A percentile compares a stretch with the other conserved stretches of the same genome.
phyloP scores from a whole-genome alignment of 2,329 filamentous ascomycete genomes.

The Apiospora sp. region DNA sequence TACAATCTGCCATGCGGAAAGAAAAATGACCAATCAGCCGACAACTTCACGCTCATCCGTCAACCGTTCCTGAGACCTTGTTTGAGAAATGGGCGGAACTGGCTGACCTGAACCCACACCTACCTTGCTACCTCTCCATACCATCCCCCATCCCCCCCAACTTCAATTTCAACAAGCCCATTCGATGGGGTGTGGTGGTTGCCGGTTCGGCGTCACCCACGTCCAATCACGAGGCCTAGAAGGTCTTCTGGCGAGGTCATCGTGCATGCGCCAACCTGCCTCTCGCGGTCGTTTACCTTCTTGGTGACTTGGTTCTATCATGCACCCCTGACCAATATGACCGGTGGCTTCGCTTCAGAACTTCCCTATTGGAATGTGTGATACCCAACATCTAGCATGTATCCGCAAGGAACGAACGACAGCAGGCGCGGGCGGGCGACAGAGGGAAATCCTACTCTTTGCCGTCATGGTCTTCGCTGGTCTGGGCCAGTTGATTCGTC shows the following conservation, averaged over 20 bases:
- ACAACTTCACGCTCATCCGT: not conserved
- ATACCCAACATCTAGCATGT: not conserved
- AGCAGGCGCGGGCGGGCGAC: too few relatives aligned
- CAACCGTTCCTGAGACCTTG: not conserved
- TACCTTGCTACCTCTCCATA: too few relatives aligned
- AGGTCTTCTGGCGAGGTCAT: slow-evolving; percentile 11
- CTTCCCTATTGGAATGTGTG: not conserved
- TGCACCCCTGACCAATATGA: slow-evolving; percentile 4
- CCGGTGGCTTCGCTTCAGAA: too few relatives aligned
- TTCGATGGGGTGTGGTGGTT: not conserved
- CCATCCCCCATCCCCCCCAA: not conserved
- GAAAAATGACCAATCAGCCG: not conserved
- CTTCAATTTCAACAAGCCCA: not conserved
- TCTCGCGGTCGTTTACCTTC: not conserved
- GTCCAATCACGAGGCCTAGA: not conserved
- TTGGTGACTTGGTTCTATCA: too few relatives aligned
- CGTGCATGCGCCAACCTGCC: not conserved
- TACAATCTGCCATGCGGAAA: not conserved
- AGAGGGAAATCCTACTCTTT: not conserved
- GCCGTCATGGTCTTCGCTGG: not conserved
- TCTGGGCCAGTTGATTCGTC: not conserved
- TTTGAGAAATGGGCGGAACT: slow-evolving; percentile 1
- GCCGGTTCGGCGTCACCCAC: slow-evolving; percentile 6
- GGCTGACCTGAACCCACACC: not conserved
- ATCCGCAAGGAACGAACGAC: not conserved